Percentiles rank a stretch among this genome's conserved stretches.
Evolutionary conservation across 1,284 basidiomycete genomes (phyloP).

Genomic region (Malassezia pachydermatis): DNA sequence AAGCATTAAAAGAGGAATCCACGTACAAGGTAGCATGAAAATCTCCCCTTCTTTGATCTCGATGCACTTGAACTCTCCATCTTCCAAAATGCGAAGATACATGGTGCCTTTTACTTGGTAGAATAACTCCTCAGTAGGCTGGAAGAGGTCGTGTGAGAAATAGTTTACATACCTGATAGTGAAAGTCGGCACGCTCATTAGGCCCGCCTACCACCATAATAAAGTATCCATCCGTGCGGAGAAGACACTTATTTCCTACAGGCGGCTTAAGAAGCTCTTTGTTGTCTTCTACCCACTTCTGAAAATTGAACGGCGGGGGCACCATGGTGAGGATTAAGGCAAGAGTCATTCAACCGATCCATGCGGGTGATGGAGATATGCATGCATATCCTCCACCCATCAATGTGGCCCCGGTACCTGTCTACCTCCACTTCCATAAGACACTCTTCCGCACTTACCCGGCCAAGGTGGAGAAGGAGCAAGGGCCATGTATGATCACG

Average conservation of each 20-base stretch:
- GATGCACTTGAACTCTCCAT: conserved; percentile 75
- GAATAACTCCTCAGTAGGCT: conserved; percentile 45
- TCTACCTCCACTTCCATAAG: too few species aligned
- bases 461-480: too few species aligned
- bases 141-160: background rate
- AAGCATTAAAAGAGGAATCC: conserved; percentile 54
- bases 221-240: conserved; percentile 37
- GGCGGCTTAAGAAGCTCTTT: conserved; percentile 43
- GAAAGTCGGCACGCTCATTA: conserved; percentile 42
- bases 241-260: conserved; percentile 47
- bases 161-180: conserved; percentile 25
- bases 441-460: too few species aligned
- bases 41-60: conserved; percentile 86
- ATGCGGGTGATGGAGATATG: background rate
- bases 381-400: background rate
- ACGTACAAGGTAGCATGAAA: conserved; percentile 59
- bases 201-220: conserved; percentile 47
- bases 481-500: conserved; percentile 2
- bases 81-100: conserved; percentile 68
- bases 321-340: conserved; percentile 15
- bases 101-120: conserved; percentile 55
- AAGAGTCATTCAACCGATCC: background rate
- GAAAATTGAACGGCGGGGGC: conserved; percentile 45
- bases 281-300: conserved; percentile 46
- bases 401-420: too few species aligned